phyloP scores from a whole-genome alignment of 2,329 filamentous ascomycete species.

The Emmonsia crescens region DNA sequence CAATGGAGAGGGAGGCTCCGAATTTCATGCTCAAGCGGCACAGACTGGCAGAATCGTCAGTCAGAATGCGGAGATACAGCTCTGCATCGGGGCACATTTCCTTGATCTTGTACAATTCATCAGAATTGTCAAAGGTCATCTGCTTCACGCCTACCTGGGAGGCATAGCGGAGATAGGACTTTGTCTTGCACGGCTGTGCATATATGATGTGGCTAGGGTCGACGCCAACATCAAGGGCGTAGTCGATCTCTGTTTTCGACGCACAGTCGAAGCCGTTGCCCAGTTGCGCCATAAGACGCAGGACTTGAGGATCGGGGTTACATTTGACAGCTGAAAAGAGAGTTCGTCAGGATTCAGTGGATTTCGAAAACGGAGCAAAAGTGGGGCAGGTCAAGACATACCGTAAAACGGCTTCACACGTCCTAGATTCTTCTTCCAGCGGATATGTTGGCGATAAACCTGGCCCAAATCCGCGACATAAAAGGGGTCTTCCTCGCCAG shows the following conservation, averaged over 20 bases:
- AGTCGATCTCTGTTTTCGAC: constrained; percentile 93
- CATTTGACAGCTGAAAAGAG: constrained; percentile 74
- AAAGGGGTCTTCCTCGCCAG: constrained; percentile 94
- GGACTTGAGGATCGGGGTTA: constrained; percentile 84
- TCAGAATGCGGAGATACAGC: constrained; percentile 87
- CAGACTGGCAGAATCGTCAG: constrained; percentile 87
- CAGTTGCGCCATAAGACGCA: constrained; percentile 75
- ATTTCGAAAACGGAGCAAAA: background rate
- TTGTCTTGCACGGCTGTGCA: constrained; percentile 98
- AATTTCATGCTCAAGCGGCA: constrained; percentile 97
- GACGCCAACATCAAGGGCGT: constrained; percentile 71
- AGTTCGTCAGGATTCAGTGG: background rate
- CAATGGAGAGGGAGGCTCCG: constrained; percentile 76
- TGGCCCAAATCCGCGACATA: constrained; percentile 97
- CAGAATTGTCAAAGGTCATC: constrained; percentile 98
- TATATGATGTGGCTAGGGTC: constrained; percentile 92
- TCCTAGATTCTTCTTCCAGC: constrained; percentile 90
- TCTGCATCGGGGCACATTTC: constrained; percentile 80
- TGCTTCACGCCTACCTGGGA: constrained; percentile 76
- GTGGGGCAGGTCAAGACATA: constrained; percentile 34
- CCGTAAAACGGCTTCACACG: constrained; percentile 95
- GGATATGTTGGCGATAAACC: constrained; percentile 95
- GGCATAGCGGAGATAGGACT: constrained; percentile 90
- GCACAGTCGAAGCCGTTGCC: constrained; percentile 97
- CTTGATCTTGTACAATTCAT: constrained; percentile 97